These are phyloP conservation scores for Lachnellula hyalina DNA, from an alignment of 2,329 filamentous ascomycete genomes.

Conservation along the genomic window DNA sequence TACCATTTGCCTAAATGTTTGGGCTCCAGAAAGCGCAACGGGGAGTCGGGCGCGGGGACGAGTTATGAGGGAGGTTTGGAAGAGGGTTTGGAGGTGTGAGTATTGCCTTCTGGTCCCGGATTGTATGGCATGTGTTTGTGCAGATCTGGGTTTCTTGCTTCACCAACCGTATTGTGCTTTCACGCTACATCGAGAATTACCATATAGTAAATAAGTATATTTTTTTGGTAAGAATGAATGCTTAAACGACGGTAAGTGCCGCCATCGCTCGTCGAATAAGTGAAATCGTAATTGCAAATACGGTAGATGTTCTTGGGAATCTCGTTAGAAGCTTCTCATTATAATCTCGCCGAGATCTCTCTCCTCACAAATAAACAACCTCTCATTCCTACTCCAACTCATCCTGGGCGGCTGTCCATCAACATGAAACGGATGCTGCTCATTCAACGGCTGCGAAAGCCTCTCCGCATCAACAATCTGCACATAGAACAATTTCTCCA, in stretches of 20 bases:
- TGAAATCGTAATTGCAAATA: no score
- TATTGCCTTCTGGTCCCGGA: conserved; percentile 56
- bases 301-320: no score
- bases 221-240: no score
- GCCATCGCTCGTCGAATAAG: no score
- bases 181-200: no score
- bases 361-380: conserved; percentile 48
- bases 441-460: conserved; percentile 50
- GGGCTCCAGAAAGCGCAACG: no score
- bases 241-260: no score
- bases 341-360: not conserved
- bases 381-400: conserved; percentile 74
- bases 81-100: conserved; percentile 58
- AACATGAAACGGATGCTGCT: conserved; percentile 54
- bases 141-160: no score
- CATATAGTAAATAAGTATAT: no score
- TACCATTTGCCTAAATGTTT: no score
- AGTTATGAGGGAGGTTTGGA: conserved; percentile 68
- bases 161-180: no score
- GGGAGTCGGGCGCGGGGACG: conserved; percentile 65
- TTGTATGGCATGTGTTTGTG: conserved; percentile 21
- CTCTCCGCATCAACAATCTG: conserved; percentile 72
- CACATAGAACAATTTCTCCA: conserved; percentile 58
- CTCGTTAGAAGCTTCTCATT: no score
- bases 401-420: conserved; percentile 57